A percentile compares a stretch with the other conserved stretches of the same genome.
phyloP scores from a whole-genome alignment of 1,139 yeast species.

The Yamadazyma epiphylla region DNA sequence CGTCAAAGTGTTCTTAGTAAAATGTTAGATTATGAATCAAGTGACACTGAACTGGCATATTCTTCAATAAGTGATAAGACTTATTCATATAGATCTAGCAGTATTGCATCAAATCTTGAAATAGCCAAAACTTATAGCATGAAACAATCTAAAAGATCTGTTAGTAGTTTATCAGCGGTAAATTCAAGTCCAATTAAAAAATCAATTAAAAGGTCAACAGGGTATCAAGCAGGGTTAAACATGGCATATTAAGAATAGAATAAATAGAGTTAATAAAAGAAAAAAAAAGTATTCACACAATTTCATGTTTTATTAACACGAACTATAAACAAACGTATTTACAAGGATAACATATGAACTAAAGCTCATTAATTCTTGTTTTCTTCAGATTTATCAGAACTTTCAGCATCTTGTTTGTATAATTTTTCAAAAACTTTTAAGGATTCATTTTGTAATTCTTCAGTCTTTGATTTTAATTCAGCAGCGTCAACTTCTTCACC shows the following conservation, averaged over 20 bases:
- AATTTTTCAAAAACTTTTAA: conserved; percentile 93
- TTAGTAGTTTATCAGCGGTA: conserved; percentile 12
- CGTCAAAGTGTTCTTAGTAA: conserved; percentile 44
- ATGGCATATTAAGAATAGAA: conserved; percentile 6
- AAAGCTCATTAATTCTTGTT: conserved; percentile 14
- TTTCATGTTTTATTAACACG: no score
- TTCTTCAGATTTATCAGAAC: conserved; percentile 25
- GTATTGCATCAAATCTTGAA: conserved; percentile 13
- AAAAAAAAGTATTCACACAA: conserved; percentile 1
- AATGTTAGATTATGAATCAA: conserved; percentile 43
- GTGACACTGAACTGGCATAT: conserved; percentile 5
- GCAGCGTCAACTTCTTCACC: conserved; percentile 85
- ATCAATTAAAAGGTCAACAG: conserved; percentile 17
- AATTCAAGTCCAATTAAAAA: conserved; percentile 9
- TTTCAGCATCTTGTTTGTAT: conserved; percentile 63
- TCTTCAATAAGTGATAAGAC: not conserved
- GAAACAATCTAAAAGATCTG: conserved; percentile 9
- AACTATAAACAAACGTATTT: no score
- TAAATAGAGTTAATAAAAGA: conserved; percentile 1
- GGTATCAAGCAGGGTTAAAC: conserved; percentile 12
- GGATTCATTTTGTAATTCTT: conserved; percentile 88
- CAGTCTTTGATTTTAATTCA: conserved; percentile 88
- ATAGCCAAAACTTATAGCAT: conserved; percentile 20
- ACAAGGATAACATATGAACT: not conserved
- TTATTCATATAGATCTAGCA: conserved; percentile 4